These are phyloP conservation scores for Penicillium simplicissimum DNA, from an alignment of 495 filamentous ascomycete genomes.

Conservation along the genomic window DNA sequence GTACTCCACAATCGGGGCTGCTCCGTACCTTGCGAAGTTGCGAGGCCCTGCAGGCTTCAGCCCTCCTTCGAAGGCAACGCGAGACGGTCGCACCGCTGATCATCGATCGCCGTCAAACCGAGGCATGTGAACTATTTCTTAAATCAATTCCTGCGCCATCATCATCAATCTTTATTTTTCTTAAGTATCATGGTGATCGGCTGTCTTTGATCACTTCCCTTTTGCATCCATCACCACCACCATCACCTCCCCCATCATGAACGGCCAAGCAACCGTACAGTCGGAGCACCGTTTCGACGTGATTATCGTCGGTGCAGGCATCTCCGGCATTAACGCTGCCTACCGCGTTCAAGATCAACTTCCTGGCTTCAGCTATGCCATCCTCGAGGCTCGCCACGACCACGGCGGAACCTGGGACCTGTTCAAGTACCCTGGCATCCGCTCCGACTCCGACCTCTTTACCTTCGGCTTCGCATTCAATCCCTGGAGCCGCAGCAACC, in stretches of 20 bases:
- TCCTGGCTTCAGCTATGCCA: slow-evolving; percentile 53
- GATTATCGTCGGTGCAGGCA: slow-evolving; percentile 69
- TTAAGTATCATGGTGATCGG: not conserved
- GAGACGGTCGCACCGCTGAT: slow-evolving; percentile 5
- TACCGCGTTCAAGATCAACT: slow-evolving; percentile 65
- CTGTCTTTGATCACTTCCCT: not conserved
- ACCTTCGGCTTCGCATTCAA: slow-evolving; percentile 70
- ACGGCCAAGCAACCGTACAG: slow-evolving; percentile 25
- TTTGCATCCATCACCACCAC: not conserved
- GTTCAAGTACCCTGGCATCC: slow-evolving; percentile 69
- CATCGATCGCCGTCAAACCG: slow-evolving; percentile 24
- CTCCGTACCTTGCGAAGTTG: not conserved
- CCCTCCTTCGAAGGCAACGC: not conserved
- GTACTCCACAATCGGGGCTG: not conserved
- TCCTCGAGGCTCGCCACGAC: slow-evolving; percentile 60
- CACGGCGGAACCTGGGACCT: slow-evolving; percentile 75
- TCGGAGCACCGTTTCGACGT: slow-evolving; percentile 52
- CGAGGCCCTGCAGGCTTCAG: no score
- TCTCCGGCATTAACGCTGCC: slow-evolving; percentile 74
- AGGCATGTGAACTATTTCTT: slow-evolving; percentile 32
- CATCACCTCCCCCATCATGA: slow-evolving; percentile 16
- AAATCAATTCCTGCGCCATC: not conserved
- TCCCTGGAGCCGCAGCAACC: slow-evolving; percentile 59
- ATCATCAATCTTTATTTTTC: slow-evolving; percentile 1
- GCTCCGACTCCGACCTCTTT: slow-evolving; percentile 67